Percentiles rank a stretch among this genome's conserved stretches.
Conservation (phyloP, 164 flowering plant species). For the Annona cherimola region DNA sequence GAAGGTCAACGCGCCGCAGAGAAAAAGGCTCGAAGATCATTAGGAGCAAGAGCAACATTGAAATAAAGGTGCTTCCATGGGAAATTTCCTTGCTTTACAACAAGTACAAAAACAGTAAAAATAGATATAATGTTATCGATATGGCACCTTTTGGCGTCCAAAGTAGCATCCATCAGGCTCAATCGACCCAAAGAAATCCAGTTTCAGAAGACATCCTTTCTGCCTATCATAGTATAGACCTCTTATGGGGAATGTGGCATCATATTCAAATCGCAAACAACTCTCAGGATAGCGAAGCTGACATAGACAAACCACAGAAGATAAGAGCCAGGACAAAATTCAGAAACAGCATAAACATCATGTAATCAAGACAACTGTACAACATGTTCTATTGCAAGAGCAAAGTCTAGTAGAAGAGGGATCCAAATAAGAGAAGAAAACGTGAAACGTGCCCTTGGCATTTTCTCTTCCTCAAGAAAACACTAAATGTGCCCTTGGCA, state of each 20-base stretch:
- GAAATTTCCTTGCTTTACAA: background rate
- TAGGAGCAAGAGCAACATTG: background rate
- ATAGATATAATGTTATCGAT: background rate
- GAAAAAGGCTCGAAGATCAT: background rate
- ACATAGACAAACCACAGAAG: slow-evolving; percentile 13
- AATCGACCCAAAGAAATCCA: slow-evolving; percentile 93
- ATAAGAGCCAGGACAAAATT: slow-evolving; percentile 6
- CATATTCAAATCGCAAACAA: slow-evolving; percentile 66
- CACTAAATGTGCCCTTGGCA: background rate
- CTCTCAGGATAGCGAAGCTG: slow-evolving; percentile 83
- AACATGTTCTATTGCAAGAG: background rate
- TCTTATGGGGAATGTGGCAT: slow-evolving; percentile 75
- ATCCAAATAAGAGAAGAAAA: no score
- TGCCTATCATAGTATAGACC: slow-evolving; percentile 80
- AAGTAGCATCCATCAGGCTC: slow-evolving; percentile 88
- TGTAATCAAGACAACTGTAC: background rate
- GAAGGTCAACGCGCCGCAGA: no score
- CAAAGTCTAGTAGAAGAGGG: background rate
- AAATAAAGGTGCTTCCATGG: background rate
- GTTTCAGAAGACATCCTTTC: slow-evolving; percentile 82
- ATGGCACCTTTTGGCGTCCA: slow-evolving; percentile 78
- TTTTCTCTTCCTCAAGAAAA: background rate
- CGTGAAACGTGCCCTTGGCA: background rate
- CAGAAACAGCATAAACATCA: background rate
- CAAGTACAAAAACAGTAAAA: background rate